phyloP scores from a whole-genome alignment of 1,284 basidiomycete species.

The Mycocalia duriaeana region DNA sequence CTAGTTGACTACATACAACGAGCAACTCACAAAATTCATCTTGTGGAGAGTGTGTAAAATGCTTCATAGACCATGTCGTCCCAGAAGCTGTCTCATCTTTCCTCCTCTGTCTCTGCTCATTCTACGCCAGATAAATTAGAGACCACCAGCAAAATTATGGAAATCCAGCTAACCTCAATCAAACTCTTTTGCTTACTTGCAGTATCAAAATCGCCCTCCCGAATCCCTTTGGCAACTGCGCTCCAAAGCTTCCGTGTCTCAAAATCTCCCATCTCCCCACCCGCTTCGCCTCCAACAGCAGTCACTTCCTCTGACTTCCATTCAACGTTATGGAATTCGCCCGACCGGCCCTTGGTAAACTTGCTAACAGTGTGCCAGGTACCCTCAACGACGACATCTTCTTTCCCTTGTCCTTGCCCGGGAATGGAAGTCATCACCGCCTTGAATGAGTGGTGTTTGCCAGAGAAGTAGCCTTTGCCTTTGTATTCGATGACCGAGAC shows the following conservation, averaged over 20 bases:
- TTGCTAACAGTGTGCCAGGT: slow-evolving; percentile 81
- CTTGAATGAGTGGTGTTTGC: slow-evolving; percentile 92
- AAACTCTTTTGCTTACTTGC: slow-evolving; percentile 86
- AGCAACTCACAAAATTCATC: slow-evolving; percentile 63
- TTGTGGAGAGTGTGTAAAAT: slow-evolving; percentile 65
- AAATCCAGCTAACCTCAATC: slow-evolving; percentile 69
- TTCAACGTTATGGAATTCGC: slow-evolving; percentile 61
- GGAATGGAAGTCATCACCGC: slow-evolving; percentile 55
- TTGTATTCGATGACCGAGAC: slow-evolving; percentile 75
- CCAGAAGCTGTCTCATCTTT: slow-evolving; percentile 78
- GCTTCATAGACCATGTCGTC: slow-evolving; percentile 72
- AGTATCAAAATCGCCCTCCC: slow-evolving; percentile 87
- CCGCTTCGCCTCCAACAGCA: slow-evolving; percentile 41
- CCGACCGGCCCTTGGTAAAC: slow-evolving; percentile 37
- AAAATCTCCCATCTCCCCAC: slow-evolving; percentile 71
- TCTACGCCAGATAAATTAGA: slow-evolving; percentile 40
- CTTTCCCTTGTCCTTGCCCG: slow-evolving; percentile 21
- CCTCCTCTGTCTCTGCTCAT: slow-evolving; percentile 86
- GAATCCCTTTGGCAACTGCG: slow-evolving; percentile 86
- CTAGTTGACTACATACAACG: slow-evolving; percentile 4
- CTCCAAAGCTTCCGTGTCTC: slow-evolving; percentile 89
- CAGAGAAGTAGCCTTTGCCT: slow-evolving; percentile 92
- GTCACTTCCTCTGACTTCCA: slow-evolving; percentile 71
- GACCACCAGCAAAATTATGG: neutral
- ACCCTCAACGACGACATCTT: slow-evolving; percentile 73